Base-by-base conservation (phyloP, 2,329 filamentous ascomycete genomes). In the Monosporascus sp. region DNA sequence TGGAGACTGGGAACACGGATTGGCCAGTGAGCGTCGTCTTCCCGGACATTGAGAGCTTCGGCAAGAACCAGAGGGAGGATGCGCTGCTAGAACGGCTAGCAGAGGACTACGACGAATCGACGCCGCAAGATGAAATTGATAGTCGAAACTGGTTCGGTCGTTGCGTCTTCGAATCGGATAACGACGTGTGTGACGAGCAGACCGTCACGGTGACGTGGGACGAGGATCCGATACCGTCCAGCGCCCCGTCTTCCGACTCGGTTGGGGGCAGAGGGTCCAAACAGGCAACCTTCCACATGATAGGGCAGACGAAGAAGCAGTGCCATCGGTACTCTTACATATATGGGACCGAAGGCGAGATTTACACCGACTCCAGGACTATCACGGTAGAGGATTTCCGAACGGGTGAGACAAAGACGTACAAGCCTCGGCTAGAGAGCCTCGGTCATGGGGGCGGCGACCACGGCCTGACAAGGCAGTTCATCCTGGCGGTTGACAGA, bases 121-220 rank as follows among this genome's bases (percentile, higher is more conserved):
- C 77, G 0, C 74, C 79, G 4, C 69, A 73, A 50, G 65, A 71
- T 1, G 72, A 76, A n/a, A 67, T 80, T 1, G 74, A 76, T 3
- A 72, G 73, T 5, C 74, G 78, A 9, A 86, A 86, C 59, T 88
- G 91, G 90, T 97, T 91, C 65, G 94, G 94, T 0, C 84, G 93
- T n/a, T 99, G 94, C 66, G 94, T 97, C 1, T 97, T 86, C 72
- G 94, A 97, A 67, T 78, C 86, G 5, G 91, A 96, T 72, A 99
- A 97, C 71, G 86, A 95, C 64, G 94, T 97, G 43, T 90, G 86
- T 64, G 94, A 99, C 68, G 90, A 97, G 64, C 93, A 97, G 69
- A 81, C 87, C 25, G 94, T 97, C 20, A 93, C 88, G 0, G 83
- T 97, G 50, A 84, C 81, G 4, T 97, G 93, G 91, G 87, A 91